phyloP scores from a whole-genome alignment of 2,329 filamentous ascomycete genomes.

The Thelonectria discophora region DNA sequence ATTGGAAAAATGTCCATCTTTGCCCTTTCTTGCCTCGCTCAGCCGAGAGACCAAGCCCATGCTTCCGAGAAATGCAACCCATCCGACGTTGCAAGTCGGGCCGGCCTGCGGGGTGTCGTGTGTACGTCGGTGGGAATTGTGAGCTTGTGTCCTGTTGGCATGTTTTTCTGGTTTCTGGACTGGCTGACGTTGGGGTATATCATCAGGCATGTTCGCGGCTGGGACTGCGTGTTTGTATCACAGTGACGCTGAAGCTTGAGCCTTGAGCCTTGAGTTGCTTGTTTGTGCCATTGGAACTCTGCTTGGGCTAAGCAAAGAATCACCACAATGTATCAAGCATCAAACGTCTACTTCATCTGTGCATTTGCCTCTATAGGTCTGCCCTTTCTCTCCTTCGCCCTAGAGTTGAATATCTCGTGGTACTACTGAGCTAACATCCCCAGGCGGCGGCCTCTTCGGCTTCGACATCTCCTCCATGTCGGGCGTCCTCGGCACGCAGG shows the following conservation, averaged over 20 bases:
- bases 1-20: neutral
- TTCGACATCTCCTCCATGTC: slow-evolving; percentile 84
- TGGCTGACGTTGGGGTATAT: neutral
- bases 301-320: too few relatives aligned
- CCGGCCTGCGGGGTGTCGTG: neutral
- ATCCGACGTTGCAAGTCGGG: neutral
- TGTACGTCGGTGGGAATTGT: too few relatives aligned
- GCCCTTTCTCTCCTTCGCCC: slow-evolving; percentile 24
- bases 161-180: neutral
- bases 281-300: too few relatives aligned
- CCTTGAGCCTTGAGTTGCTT: too few relatives aligned
- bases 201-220: neutral
- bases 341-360: slow-evolving; percentile 68
- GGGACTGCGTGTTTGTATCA: neutral
- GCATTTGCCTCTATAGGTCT: slow-evolving; percentile 68
- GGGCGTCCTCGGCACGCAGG: slow-evolving; percentile 70
- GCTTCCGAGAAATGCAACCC: slow-evolving; percentile 1
- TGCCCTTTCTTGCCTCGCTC: neutral
- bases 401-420: neutral
- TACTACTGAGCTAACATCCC: slow-evolving; percentile 7
- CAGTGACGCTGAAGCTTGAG: too few relatives aligned
- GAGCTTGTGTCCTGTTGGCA: neutral
- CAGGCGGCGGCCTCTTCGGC: slow-evolving; percentile 77
- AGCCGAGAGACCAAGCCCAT: neutral
- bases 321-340: slow-evolving; percentile 52